These are phyloP conservation scores for Colletotrichum sidae DNA, from an alignment of 2,329 filamentous ascomycete species.

Conservation along the genomic window DNA sequence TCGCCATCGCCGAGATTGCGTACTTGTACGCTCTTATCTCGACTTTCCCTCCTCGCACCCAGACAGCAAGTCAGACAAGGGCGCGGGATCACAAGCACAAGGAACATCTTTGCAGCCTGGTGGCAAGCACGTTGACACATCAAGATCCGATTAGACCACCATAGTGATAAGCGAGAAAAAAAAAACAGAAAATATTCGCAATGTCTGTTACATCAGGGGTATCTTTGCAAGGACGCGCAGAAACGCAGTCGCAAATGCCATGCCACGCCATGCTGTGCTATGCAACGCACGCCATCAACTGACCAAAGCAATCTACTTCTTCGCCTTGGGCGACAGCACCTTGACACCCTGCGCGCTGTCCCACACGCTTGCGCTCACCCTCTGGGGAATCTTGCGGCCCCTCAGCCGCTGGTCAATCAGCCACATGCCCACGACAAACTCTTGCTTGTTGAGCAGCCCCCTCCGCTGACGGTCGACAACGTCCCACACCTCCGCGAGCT, in stretches of 20 bases:
- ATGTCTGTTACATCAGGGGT: conserved; percentile 22
- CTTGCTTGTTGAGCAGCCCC: conserved; percentile 71
- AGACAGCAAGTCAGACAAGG: too few relatives aligned
- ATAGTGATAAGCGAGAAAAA: neutral
- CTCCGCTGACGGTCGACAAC: conserved; percentile 70
- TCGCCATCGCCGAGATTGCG: too few relatives aligned
- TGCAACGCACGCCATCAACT: neutral
- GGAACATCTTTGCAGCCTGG: too few relatives aligned
- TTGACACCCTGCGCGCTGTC: conserved; percentile 68
- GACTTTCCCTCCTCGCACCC: too few relatives aligned
- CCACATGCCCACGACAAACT: conserved; percentile 89
- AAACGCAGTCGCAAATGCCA: conserved; percentile 7
- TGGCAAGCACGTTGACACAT: too few relatives aligned
- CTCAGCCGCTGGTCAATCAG: conserved; percentile 84
- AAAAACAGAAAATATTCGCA: neutral
- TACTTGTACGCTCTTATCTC: too few relatives aligned
- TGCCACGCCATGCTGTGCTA: conserved; percentile 8
- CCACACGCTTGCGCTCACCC: conserved; percentile 82
- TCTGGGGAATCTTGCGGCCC: conserved; percentile 79
- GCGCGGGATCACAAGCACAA: too few relatives aligned
- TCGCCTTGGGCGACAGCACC: conserved; percentile 48
- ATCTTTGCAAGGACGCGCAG: conserved; percentile 24
- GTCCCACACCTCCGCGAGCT: conserved; percentile 81
- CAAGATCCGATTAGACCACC: neutral
- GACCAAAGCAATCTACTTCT: conserved; percentile 21